A percentile compares a stretch with the other conserved stretches of the same genome.
These are phyloP conservation scores for Aspergillus sp. DNA, from an alignment of 2,329 filamentous ascomycete species.

Conservation along the genomic window DNA sequence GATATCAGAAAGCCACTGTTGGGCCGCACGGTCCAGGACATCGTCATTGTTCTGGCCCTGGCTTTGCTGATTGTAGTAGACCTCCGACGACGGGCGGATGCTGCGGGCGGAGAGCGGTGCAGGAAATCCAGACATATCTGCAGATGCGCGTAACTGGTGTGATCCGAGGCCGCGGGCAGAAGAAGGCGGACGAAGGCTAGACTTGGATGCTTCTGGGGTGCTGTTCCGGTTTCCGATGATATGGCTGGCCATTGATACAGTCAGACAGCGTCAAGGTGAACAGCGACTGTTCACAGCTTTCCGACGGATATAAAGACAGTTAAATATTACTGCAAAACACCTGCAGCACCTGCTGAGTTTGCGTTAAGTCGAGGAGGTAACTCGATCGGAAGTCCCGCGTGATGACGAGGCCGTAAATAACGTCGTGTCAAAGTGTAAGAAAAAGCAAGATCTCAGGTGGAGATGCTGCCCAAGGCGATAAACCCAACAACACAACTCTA, in stretches of 20 bases:
- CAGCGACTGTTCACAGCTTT: slow-evolving; percentile 4
- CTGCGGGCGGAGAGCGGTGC: slow-evolving; percentile 62
- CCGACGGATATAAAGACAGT: slow-evolving; percentile 26
- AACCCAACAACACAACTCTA: slow-evolving; percentile 20
- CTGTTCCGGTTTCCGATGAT: slow-evolving; percentile 83
- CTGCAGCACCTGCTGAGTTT: slow-evolving; percentile 72
- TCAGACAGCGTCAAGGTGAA: not conserved
- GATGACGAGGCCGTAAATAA: slow-evolving; percentile 3
- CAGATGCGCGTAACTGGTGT: slow-evolving; percentile 85
- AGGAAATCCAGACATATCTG: slow-evolving; percentile 82
- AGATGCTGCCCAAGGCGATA: slow-evolving; percentile 10
- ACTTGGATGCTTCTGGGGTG: slow-evolving; percentile 81
- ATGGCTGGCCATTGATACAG: slow-evolving; percentile 49
- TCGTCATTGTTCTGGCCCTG: slow-evolving; percentile 68
- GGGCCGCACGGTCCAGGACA: slow-evolving; percentile 81
- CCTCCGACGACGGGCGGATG: slow-evolving; percentile 89
- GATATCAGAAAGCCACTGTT: slow-evolving; percentile 98
- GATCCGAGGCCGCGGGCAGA: slow-evolving; percentile 69
- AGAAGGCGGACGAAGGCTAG: slow-evolving; percentile 73
- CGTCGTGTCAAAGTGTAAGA: slow-evolving; percentile 10
- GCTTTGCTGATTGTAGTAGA: slow-evolving; percentile 70
- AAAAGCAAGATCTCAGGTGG: slow-evolving; percentile 7
- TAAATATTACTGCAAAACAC: slow-evolving; percentile 44
- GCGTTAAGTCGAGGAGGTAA: slow-evolving; percentile 17
- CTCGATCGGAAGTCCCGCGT: slow-evolving; percentile 3